Evolutionary conservation across 108 stramenopile species (phyloP), one percentile per base, ranked within the genome.

Genomic region (Nitzschia sp.): DNA sequence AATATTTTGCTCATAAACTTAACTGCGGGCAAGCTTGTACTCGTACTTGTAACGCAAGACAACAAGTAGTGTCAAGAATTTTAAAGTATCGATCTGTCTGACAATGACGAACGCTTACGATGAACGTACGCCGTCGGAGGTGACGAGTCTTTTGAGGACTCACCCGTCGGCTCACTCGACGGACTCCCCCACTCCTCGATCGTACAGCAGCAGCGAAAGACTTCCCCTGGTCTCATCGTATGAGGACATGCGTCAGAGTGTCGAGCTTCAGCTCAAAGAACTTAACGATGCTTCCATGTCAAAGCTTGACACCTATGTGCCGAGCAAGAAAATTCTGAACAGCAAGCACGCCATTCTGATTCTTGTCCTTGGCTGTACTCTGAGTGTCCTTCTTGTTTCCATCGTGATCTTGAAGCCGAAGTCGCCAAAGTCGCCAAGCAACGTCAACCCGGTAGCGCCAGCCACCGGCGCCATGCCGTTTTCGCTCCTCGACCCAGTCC

Each of bases 401-500:
- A 25, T 45, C 8, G 11, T 41, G 35, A 34, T 31, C 28, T 28
- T 17, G 15, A 50, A 25, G n/a, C 3, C 44, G 9, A 31, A 9
- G 25, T 17, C 38, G n/a, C 1, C 9, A 26, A 9, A 6, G 21
- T n/a, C 8, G 15, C 13, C 15, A 5, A 1, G 31, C 6, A 13
- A 6, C 4, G 59, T 3, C 5, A 21, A 21, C 15, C 28, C 22
- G 5, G 3, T 4, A 5, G 28, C 22, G 6, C 23, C 26, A 22
- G 28, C 26, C 8, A 1, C 22, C 9, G 29, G 15, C 25, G 30
- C 53, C n/a, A 19, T 35, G 15, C 47, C 63, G 16, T 62, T 81
- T 26, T 81, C 80, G 23, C 52, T 50, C 3, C 41, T 66, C 27
- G 58, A 81, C 57, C 80, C 80, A 25, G 68, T 76, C 19, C 60